These are phyloP conservation scores for Ceraceosorus guamensis DNA, from an alignment of 1,284 basidiomycete species.

Conservation along the genomic window DNA sequence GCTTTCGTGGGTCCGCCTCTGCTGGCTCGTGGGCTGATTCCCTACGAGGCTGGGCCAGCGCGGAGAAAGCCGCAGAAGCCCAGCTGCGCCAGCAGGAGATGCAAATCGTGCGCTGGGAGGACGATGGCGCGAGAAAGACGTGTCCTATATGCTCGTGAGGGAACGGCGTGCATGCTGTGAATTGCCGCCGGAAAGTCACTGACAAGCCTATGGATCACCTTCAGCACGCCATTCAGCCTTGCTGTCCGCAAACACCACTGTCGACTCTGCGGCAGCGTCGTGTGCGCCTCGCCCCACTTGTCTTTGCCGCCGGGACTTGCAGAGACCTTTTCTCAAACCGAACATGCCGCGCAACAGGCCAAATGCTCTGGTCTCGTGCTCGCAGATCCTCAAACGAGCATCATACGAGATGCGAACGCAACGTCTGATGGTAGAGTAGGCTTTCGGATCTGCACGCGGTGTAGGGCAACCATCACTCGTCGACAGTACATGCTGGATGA, in stretches of 20 bases:
- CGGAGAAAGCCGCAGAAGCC: conserved; percentile 1
- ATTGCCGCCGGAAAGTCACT: neutral
- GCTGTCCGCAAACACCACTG: conserved; percentile 95
- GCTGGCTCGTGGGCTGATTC: too few relatives aligned
- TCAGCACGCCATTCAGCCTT: conserved; percentile 71
- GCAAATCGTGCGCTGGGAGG: conserved; percentile 88
- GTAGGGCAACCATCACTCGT: conserved; percentile 57
- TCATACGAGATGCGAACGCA: neutral
- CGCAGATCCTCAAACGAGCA: neutral
- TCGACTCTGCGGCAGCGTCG: conserved; percentile 81
- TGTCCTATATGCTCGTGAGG: conserved; percentile 80
- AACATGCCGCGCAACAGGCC: conserved; percentile 4
- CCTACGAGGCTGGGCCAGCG: neutral
- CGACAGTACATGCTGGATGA: conserved; percentile 71
- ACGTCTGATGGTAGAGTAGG: conserved; percentile 12
- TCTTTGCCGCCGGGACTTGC: conserved; percentile 12
- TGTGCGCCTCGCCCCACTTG: conserved; percentile 78
- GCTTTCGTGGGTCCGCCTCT: too few relatives aligned
- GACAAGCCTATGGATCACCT: neutral
- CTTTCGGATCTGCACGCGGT: conserved; percentile 67
- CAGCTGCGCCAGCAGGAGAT: conserved; percentile 58
- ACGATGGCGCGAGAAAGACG: conserved; percentile 65
- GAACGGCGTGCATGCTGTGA: neutral
- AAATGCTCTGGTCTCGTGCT: conserved; percentile 34
- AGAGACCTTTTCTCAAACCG: neutral